Base-by-base conservation (phyloP, 164 flowering plant genomes). In the Sextonia rubra region DNA sequence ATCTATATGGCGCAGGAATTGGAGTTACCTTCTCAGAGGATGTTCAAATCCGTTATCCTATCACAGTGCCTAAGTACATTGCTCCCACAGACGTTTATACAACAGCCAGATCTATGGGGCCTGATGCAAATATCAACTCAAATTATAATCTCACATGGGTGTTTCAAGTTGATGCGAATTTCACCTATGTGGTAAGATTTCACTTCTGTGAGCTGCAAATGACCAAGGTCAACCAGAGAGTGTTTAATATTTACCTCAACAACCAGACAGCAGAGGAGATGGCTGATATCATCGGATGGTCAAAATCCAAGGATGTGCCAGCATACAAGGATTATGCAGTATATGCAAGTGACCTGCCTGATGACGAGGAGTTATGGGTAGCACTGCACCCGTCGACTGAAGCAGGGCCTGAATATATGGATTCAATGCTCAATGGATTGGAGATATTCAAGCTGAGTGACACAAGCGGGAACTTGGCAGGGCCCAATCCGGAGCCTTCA, bases 371-470 rank as follows among this genome's bases (percentile, higher is more conserved):
- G 61, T 71, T 91, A 1, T 70, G 80, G 81, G 67, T 92, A 47
- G 84, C 83, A 0, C 65, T 93, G 62, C 83, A 80, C 18, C 97
- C 98, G 2, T 3, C 75, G 4, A 30, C 37, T 0, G 8, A 26
- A 8, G 17, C 26, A 3, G 74, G 79, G 44, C 86, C 98, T 9
- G 85, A 90, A 55, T 84, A 60, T 47, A 70, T 69, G 22, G 94
- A 93, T 73, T 80, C 91, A 8, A 49, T 85, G 1, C 83, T 93
- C 7, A 93, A 91, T 71, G 97, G 98, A 3, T n/a, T 91, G 55
- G 98, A 93, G 82, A 78, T 93, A 0, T 91, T 93, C 79, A 91
- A 93, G 81, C 24, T 93, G 22, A 85, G 74, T 44, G 86, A 83
- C 66, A 12, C 78, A 1, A 64, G 9, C 0, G 76, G 82, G 22